Evolutionary conservation across 108 stramenopile genomes (phyloP), one percentile per base, ranked within the genome.

Genomic region (Cylindrotheca fusiformis): DNA sequence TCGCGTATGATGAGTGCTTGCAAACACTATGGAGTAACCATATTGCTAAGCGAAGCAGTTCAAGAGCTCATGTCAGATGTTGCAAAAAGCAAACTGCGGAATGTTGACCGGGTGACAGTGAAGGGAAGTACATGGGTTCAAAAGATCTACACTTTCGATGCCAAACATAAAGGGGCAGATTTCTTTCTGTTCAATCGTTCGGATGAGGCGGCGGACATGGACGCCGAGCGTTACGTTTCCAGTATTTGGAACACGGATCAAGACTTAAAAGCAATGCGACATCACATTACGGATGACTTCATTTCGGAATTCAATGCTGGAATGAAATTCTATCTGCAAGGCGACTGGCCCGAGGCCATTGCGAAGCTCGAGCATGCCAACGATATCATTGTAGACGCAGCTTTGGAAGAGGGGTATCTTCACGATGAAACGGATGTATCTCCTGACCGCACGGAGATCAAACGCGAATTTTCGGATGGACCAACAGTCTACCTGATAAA

Each of bases 1-100:
- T 88, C 92, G 3, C 76, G 96, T 47, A 93, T 97, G 91, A 93
- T 90, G 89, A 86, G 84, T 63, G 94, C 96, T 27, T 86, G 81
- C 49, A 86, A 84, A 48, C 94, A 95, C 52, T 97, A 95, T 65
- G 92, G 92, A 21, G 84, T 92, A 14, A 78, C 77, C 17, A 71
- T 90, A 28, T 49, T 93, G 48, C 55, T 88, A 27, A 82, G 75
- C 48, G 65, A 84, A 50, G 72, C 79, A 2, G 83, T 84, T 6
- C 67, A 80, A 62, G 73, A 93, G 63, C 82, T 92, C 14, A 60
- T 92, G 68, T 81, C 87, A 8, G 69, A 78, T 33, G 32, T 64
- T 28, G 89, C 86, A 0, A 79, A 78, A 36, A 65, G 23, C 17
- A 73, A 88, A 28, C 79, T 86, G 25, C 80, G 94, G 24, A 79